Evolutionary conservation across 192 early-diverging fungal species (phyloP), one percentile per base, ranked within the genome.

Genomic region (Rhizoclosmatium sp.): DNA sequence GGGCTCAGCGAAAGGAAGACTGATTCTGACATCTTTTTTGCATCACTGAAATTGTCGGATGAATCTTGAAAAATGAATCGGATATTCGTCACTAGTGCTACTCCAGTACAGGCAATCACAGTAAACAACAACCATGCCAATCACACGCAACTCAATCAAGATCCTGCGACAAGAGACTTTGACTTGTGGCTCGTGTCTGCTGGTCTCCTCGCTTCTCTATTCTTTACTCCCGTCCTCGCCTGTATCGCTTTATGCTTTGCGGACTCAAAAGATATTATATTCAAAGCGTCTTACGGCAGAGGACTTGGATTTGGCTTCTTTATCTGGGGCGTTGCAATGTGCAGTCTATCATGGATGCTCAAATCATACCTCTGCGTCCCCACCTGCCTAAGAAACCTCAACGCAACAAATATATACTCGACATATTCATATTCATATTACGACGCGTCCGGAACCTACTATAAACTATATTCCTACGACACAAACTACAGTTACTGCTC

Each of bases 1-100:
- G 79, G 80, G 46, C 82, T 82, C 4, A 87, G 80, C 9, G 59
- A 7, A 66, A 87, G 80, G 51, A 85, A 69, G 31, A 47, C 61
- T 3, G 76, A 72, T 40, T 31, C 31, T 31, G 31, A 31, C 31
- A 31, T 31, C 31, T 31, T 31, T 31, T 31, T 31, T 31, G 31
- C 31, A 31, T 31, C 31, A 31, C 31, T 31, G 31, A 31, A 31
- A 31, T 31, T 31, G 31, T 31, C 31, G 31, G 31, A 31, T 31
- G 31, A 31, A 31, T 31, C 31, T 31, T 31, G 31, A 31, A 31
- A 31, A 31, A 31, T 31, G 31, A 31, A 31, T 31, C 31, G 31
- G 31, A 31, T 31, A 31, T 31, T 31, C 31, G 31, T 31, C 31
- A 31, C 31, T 0, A 31, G 3, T 59, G 16, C 58, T 59, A 16